Evolutionary conservation across 169 alveolate genomes (phyloP).

Genomic region (Eimeria zaria): DNA sequence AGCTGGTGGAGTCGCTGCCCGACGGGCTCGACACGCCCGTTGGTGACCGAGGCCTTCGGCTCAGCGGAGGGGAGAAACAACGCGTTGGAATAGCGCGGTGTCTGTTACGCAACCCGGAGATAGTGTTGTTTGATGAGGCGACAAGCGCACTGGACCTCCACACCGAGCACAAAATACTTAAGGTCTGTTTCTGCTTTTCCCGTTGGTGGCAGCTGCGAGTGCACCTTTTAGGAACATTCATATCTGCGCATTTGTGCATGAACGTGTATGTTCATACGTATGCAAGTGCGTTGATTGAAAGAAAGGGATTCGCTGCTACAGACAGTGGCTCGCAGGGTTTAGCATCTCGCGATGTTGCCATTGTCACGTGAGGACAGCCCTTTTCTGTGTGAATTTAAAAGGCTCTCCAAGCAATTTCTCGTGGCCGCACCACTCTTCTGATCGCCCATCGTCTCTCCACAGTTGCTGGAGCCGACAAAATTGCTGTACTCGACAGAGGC

Average conservation of each 20-base stretch:
- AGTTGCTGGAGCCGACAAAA: conserved; percentile 88
- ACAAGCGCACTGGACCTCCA: conserved; percentile 98
- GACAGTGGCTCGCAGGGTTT: background rate
- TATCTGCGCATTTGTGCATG: background rate
- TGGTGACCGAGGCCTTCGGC: conserved; percentile 98
- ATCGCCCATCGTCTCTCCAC: conserved; percentile 97
- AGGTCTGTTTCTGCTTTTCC: conserved; percentile 63
- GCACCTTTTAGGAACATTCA: background rate
- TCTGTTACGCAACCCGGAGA: conserved; percentile 96
- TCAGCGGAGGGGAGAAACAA: conserved; percentile 99
- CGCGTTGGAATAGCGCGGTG: conserved; percentile 99
- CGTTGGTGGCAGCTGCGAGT: background rate
- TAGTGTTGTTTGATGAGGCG: conserved; percentile 98
- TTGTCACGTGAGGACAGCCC: background rate
- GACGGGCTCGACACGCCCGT: conserved; percentile 96
- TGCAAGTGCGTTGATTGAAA: background rate
- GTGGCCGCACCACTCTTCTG: conserved; percentile 93
- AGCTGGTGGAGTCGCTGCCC: conserved; percentile 92
- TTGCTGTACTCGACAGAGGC: conserved; percentile 86
- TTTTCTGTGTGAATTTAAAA: background rate
- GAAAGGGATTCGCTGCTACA: background rate
- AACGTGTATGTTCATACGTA: background rate
- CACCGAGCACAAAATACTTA: conserved; percentile 93
- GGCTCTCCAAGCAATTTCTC: conserved; percentile 85
- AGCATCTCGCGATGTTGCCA: background rate